Conservation (phyloP, 2,329 filamentous ascomycete species). For the Colletotrichum caudatum region DNA sequence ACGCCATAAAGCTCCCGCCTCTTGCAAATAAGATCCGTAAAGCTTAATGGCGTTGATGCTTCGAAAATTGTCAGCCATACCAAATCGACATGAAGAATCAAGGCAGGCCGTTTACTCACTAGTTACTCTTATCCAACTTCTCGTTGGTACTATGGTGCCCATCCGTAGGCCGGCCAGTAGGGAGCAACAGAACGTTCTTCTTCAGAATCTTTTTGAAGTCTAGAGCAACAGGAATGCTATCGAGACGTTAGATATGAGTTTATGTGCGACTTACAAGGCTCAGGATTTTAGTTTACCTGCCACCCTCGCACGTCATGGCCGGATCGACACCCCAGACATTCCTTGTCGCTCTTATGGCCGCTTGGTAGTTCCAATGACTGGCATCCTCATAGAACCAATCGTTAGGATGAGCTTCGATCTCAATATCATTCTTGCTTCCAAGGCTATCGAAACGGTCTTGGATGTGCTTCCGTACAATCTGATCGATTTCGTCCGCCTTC, state of each 20-base stretch:
- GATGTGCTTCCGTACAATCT: constrained; percentile 84
- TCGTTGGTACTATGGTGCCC: constrained; percentile 98
- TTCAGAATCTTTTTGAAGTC: constrained; percentile 97
- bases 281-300: constrained; percentile 68
- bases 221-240: constrained; percentile 92
- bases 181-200: constrained; percentile 95
- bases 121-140: constrained; percentile 96
- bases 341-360: constrained; percentile 92
- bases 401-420: constrained; percentile 86
- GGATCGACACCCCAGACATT: constrained; percentile 93
- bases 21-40: constrained; percentile 89
- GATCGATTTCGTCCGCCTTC: constrained; percentile 91
- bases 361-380: constrained; percentile 98
- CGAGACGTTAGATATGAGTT: background rate
- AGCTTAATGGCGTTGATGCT: constrained; percentile 94
- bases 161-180: constrained; percentile 97
- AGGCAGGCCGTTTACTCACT: constrained; percentile 53
- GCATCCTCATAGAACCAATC: constrained; percentile 99
- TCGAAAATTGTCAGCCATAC: background rate
- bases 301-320: constrained; percentile 95
- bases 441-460: constrained; percentile 87
- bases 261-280: background rate
- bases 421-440: constrained; percentile 90
- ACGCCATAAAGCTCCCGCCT: constrained; percentile 10
- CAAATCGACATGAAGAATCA: fast-evolving